Evolutionary conservation across 345 rosid genomes (phyloP), one percentile per base, ranked within the genome.

Genomic region (Salix purpurea): DNA sequence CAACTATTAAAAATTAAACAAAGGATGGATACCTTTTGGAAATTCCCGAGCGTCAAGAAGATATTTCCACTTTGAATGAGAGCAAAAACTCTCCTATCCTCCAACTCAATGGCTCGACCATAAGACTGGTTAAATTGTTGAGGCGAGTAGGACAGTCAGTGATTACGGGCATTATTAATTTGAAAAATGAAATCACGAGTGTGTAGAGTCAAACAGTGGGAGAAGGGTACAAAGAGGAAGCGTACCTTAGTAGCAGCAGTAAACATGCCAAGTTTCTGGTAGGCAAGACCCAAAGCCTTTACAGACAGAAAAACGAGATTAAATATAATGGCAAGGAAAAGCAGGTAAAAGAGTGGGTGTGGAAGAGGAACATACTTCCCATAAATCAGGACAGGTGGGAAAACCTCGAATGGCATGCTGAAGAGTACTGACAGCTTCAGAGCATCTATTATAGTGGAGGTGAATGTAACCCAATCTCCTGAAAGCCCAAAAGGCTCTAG

Each of bases 401-500:
- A 88, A 91, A 64, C 96, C 99, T 66, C 96, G 89, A 82, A 96
- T 96, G 64, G 98, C 99, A 78, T 90, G 96, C 68, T 96, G 98
- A 83, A 96, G 97, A 69, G 91, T 85, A 50, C 80, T 94, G 70
- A 93, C 98, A 76, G 99, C 98, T 76, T 93, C 94, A 72, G 99
- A 87, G 96, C 96, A 92, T 78, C 84, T 86, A 74, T 80, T 87
- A 74, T 87, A 91, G 88, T 88, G 88, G 65, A 93, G 83, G 87
- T 91, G 98, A 72, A 96, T 85, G 82, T 83, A 92, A 69, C 99
- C 99, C 73, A 92, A 78, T 82, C 94, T 86, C 5, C 90, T 84
- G 77, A 91, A 96, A 50, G 99, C 97, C 98, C 99, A 93, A 75
- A 92, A 96, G 75, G 98, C 97, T 86, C 93, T 91, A 0, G 99